Conservation (phyloP, 2,329 filamentous ascomycete genomes). For the Sporothrix sp. region DNA sequence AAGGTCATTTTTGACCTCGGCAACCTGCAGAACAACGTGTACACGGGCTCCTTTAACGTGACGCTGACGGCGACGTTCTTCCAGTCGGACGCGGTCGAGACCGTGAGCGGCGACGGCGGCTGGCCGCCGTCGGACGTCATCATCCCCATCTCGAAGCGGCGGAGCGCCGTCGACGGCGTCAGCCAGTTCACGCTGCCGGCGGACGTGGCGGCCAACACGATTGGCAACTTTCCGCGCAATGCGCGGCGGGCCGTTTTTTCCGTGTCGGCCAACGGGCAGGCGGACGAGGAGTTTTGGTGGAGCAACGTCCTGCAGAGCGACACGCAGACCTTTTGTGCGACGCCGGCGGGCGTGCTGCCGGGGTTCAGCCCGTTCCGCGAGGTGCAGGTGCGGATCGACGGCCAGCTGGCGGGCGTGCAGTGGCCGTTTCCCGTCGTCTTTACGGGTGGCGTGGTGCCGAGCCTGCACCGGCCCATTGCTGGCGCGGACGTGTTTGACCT, state of each 20-base stretch:
- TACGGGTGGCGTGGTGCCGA: constrained; percentile 68
- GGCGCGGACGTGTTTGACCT: constrained; percentile 73
- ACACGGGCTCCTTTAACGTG: constrained; percentile 65
- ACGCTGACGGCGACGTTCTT: constrained; percentile 69
- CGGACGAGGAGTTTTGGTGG: constrained; percentile 78
- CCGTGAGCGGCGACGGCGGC: constrained; percentile 21
- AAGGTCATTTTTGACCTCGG: constrained; percentile 73
- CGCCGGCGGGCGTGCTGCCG: constrained; percentile 44
- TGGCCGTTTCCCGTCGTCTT: constrained; percentile 81
- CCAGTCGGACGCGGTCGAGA: constrained; percentile 29
- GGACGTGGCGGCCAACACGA: constrained; percentile 47
- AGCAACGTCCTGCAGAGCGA: constrained; percentile 60
- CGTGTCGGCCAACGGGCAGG: constrained; percentile 68
- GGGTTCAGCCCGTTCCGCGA: constrained; percentile 69
- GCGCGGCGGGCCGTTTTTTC: constrained; percentile 61
- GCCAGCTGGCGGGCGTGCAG: constrained; percentile 58
- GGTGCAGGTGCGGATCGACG: constrained; percentile 67
- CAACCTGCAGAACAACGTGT: constrained; percentile 59
- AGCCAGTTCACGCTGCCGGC: constrained; percentile 61
- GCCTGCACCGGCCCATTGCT: constrained; percentile 68
- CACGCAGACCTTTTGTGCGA: constrained; percentile 49
- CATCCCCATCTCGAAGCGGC: constrained; percentile 53
- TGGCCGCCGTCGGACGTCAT: constrained; percentile 51
- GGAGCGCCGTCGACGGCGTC: constrained; percentile 36
- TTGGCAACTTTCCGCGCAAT: constrained; percentile 53